Conservation (phyloP, 306 rosid species). For the Luffa acutangula region DNA sequence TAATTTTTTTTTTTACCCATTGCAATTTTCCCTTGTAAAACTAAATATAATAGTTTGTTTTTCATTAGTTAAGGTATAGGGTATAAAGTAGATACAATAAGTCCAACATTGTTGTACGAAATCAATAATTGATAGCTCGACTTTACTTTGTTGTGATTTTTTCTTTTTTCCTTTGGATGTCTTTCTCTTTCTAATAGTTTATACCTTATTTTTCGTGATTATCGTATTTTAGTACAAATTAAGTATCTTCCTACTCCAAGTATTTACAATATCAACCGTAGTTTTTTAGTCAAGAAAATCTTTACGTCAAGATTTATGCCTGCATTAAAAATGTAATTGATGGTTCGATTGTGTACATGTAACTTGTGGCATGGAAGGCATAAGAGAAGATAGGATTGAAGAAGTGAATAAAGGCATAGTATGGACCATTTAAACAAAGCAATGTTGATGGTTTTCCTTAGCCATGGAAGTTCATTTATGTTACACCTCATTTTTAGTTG, state of each 20-base stretch:
- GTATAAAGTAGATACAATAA: background rate
- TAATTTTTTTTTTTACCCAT: too few species aligned
- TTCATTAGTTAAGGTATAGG: background rate
- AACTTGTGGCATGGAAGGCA: background rate
- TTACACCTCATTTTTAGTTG: conserved; percentile 15
- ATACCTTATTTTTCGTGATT: background rate
- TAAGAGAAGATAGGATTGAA: background rate
- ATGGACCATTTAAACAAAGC: conserved; percentile 3
- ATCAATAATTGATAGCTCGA: background rate
- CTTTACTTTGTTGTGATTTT: too few species aligned
- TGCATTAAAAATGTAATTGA: background rate
- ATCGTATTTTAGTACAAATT: background rate
- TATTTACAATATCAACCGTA: background rate
- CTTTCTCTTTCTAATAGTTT: background rate
- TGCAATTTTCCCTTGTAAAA: too few species aligned
- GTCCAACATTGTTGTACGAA: background rate
- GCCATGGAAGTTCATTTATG: conserved; percentile 9
- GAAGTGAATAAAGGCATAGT: background rate
- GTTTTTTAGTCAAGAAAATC: background rate
- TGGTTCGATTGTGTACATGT: background rate
- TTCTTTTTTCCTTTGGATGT: background rate
- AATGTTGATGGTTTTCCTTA: background rate
- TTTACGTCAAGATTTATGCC: background rate
- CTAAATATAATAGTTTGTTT: background rate
- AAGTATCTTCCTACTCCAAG: background rate